Percentiles rank a stretch among this genome's conserved stretches.
These are phyloP conservation scores for Picea engelmannii DNA, from an alignment of 83 land plant genomes.

Conservation along the genomic window DNA sequence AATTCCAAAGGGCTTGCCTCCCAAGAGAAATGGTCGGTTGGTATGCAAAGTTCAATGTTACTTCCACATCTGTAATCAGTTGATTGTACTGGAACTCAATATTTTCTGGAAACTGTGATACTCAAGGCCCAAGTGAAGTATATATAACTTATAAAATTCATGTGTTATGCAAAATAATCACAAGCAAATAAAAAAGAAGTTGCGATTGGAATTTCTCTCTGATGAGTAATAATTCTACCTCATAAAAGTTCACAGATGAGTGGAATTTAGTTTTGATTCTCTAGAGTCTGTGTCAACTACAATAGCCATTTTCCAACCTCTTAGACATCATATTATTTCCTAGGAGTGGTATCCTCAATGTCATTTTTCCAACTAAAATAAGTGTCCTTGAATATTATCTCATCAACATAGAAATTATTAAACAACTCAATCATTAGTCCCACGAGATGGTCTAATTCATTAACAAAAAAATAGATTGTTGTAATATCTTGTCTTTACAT, in stretches of 20 bases:
- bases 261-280: neutral
- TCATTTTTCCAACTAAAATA: neutral
- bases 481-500: neutral
- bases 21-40: neutral
- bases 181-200: neutral
- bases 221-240: neutral
- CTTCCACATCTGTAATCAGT: neutral
- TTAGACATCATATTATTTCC: neutral
- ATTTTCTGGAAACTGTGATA: neutral
- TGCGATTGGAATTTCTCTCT: neutral
- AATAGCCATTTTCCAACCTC: slow-evolving; percentile 3
- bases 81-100: neutral
- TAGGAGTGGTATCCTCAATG: neutral
- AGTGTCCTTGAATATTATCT: neutral
- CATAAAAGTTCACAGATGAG: neutral
- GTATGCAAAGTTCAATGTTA: neutral
- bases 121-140: too few species aligned
- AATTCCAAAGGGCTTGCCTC: neutral
- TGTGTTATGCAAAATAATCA: too few species aligned
- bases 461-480: neutral
- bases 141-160: too few species aligned
- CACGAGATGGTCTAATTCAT: neutral
- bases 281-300: neutral
- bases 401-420: neutral
- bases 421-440: neutral